These are phyloP conservation scores for Didymella lethalis DNA, from an alignment of 2,329 filamentous ascomycete genomes.

Conservation along the genomic window DNA sequence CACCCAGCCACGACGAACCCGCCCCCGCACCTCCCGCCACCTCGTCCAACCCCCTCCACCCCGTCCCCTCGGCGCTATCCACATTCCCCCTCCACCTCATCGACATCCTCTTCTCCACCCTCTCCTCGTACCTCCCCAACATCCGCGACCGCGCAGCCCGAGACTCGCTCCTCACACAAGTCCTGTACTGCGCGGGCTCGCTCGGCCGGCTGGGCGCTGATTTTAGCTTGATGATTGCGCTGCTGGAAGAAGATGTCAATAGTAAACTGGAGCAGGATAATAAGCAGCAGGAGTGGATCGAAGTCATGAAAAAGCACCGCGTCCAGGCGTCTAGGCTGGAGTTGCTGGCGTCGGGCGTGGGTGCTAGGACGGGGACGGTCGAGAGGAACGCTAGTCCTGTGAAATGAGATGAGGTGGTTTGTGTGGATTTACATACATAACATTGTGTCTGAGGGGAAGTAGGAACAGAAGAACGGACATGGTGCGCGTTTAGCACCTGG, in stretches of 20 bases:
- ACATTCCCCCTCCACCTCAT: constrained; percentile 87
- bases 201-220: constrained; percentile 89
- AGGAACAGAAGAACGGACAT: too few relatives aligned
- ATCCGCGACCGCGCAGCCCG: constrained; percentile 80
- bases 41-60: constrained; percentile 52
- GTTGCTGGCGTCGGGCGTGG: constrained; percentile 55
- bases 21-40: constrained; percentile 33
- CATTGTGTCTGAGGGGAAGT: too few relatives aligned
- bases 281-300: constrained; percentile 74
- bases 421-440: too few relatives aligned
- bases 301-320: constrained; percentile 86
- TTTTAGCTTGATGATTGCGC: constrained; percentile 85
- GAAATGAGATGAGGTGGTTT: constrained; percentile 3
- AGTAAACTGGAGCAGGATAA: constrained; percentile 52
- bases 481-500: too few relatives aligned
- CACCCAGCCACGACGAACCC: constrained; percentile 43
- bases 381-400: constrained; percentile 22
- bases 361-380: constrained; percentile 35
- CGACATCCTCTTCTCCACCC: constrained; percentile 78
- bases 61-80: constrained; percentile 77
- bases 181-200: constrained; percentile 91
- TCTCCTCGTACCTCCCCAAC: constrained; percentile 79
- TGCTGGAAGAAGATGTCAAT: constrained; percentile 58
- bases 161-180: constrained; percentile 89
- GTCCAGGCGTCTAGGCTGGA: constrained; percentile 82